Evolutionary conservation across 352 stramenopile species (phyloP).

Genomic region (Pythium rhizo-oryzae): DNA sequence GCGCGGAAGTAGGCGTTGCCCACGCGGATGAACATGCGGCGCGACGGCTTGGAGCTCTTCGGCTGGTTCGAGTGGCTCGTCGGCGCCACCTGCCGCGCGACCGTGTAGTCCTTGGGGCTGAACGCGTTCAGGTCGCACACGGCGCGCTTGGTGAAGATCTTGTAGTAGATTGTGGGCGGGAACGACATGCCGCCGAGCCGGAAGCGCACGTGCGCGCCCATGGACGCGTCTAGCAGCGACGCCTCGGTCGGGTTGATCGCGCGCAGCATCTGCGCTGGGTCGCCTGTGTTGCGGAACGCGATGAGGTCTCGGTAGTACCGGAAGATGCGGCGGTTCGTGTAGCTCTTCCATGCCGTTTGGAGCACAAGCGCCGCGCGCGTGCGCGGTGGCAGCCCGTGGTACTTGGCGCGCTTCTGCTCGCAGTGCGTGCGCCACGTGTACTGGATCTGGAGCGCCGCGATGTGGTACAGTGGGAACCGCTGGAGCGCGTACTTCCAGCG

Average conservation of each 20-base stretch:
- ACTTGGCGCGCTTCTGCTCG: slow-evolving; percentile 41
- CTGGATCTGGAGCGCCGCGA: slow-evolving; percentile 85
- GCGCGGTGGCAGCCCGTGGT: slow-evolving; percentile 37
- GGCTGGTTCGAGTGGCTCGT: slow-evolving; percentile 29
- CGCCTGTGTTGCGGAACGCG: slow-evolving; percentile 73
- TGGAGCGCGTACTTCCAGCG: slow-evolving; percentile 51
- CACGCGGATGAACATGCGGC: slow-evolving; percentile 64
- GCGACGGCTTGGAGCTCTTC: slow-evolving; percentile 18
- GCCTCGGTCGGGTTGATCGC: slow-evolving; percentile 87
- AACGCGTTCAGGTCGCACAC: slow-evolving; percentile 91
- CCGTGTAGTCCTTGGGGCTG: slow-evolving; percentile 89
- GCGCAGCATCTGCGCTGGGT: slow-evolving; percentile 79
- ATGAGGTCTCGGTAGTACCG: slow-evolving; percentile 82
- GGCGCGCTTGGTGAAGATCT: slow-evolving; percentile 88
- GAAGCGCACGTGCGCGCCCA: slow-evolving; percentile 84
- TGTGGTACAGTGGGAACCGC: slow-evolving; percentile 79
- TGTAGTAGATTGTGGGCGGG: slow-evolving; percentile 95
- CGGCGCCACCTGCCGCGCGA: slow-evolving; percentile 40
- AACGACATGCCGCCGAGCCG: slow-evolving; percentile 86
- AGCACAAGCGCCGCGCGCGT: slow-evolving; percentile 50
- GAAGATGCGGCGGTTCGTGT: slow-evolving; percentile 77
- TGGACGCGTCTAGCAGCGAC: slow-evolving; percentile 75
- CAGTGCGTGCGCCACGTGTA: slow-evolving; percentile 65
- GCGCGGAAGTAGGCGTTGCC: slow-evolving; percentile 74
- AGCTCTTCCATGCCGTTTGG: slow-evolving; percentile 72